Conservation (phyloP, 768 basidiomycete genomes). For the Naganishia kalamii region DNA sequence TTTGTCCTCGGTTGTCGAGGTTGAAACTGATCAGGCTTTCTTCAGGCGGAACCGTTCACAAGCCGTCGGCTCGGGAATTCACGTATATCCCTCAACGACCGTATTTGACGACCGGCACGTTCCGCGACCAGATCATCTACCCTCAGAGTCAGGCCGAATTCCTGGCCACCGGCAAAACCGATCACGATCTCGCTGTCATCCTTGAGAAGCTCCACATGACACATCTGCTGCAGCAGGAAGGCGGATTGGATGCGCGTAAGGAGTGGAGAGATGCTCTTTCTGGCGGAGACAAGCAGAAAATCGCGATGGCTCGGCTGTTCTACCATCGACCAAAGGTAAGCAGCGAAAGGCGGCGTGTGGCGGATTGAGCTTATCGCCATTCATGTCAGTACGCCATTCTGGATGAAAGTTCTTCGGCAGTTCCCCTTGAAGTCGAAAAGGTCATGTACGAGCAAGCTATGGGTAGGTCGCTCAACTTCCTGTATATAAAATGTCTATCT, state of each 20-base stretch:
- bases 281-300: conserved; percentile 93
- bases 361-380: neutral
- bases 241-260: conserved; percentile 83
- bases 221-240: conserved; percentile 79
- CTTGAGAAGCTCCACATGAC: conserved; percentile 77
- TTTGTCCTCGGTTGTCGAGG: neutral
- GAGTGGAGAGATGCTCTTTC: conserved; percentile 92
- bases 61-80: conserved; percentile 80
- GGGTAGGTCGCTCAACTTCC: conserved; percentile 26
- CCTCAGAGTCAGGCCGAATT: conserved; percentile 78
- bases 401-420: conserved; percentile 92
- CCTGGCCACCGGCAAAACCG: conserved; percentile 68
- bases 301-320: conserved; percentile 93
- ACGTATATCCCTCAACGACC: conserved; percentile 93
- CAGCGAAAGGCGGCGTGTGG: conserved; percentile 50
- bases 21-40: neutral
- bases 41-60: conserved; percentile 68
- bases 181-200: conserved; percentile 65
- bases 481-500: neutral
- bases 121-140: conserved; percentile 94
- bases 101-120: conserved; percentile 85
- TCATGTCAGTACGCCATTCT: conserved; percentile 70
- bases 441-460: conserved; percentile 92
- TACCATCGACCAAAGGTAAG: conserved; percentile 70
- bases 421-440: conserved; percentile 86